These are phyloP conservation scores for Colletotrichum echinochloae DNA, from an alignment of 2,329 filamentous ascomycete genomes.

Conservation along the genomic window DNA sequence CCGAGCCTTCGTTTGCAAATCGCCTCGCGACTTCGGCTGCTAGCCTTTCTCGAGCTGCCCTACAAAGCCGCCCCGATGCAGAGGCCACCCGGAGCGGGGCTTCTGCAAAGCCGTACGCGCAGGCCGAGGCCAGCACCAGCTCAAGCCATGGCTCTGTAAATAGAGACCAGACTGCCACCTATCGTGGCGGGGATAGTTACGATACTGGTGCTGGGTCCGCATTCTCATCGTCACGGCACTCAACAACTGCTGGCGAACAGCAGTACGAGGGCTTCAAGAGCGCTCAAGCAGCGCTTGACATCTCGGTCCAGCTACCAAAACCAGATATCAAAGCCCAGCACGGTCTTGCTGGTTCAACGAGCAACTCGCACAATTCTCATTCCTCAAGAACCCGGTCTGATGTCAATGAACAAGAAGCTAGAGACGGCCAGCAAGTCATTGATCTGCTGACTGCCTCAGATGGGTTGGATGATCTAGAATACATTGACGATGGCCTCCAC, in stretches of 20 bases:
- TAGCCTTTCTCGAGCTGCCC: constrained; percentile 19
- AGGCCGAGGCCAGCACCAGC: background rate
- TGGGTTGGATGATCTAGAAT: constrained; percentile 37
- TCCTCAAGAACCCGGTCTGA: constrained; percentile 8
- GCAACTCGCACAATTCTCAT: background rate
- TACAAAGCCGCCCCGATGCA: constrained; percentile 9
- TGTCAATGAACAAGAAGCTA: constrained; percentile 30
- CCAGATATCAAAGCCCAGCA: background rate
- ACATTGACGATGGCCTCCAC: constrained; percentile 37
- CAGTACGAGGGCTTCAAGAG: constrained; percentile 18
- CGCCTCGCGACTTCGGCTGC: constrained; percentile 24
- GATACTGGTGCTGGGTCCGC: background rate
- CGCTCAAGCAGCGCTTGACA: background rate
- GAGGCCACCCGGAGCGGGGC: constrained; percentile 1
- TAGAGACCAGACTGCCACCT: background rate
- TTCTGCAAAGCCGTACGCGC: constrained; percentile 10
- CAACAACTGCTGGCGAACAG: constrained; percentile 15
- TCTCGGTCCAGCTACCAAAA: background rate
- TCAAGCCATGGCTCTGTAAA: background rate
- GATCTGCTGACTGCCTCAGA: constrained; percentile 36
- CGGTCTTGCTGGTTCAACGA: background rate
- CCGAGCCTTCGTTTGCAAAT: constrained; percentile 5
- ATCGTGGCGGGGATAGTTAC: background rate
- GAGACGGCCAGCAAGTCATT: constrained; percentile 39
- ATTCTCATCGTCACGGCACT: constrained; percentile 36